These are phyloP conservation scores for Furcasterigmium sp. DNA, from an alignment of 2,329 filamentous ascomycete genomes.

Conservation along the genomic window DNA sequence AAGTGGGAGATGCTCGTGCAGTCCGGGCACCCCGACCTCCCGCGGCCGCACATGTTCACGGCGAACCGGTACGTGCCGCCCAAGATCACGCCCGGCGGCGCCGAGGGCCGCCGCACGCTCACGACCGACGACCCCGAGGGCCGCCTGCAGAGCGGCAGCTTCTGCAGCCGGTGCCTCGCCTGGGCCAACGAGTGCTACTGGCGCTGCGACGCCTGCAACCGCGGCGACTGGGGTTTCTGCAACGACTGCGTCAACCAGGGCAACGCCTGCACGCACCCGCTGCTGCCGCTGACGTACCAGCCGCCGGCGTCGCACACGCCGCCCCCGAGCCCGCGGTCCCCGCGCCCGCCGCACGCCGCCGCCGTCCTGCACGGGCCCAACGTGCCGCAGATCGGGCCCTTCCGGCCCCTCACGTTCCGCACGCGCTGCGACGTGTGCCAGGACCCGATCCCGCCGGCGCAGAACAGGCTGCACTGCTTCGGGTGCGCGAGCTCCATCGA, in stretches of 20 bases:
- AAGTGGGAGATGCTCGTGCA: conserved; percentile 55
- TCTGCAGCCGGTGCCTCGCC: conserved; percentile 71
- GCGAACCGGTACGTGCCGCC: conserved; percentile 52
- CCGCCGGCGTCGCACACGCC: conserved; percentile 27
- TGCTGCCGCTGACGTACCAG: conserved; percentile 70
- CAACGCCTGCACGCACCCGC: conserved; percentile 71
- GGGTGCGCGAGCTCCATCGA: conserved; percentile 54
- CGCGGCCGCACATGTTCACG: conserved; percentile 52
- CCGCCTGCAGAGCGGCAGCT: conserved; percentile 72
- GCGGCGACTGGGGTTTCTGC: conserved; percentile 94
- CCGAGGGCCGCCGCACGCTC: conserved; percentile 50
- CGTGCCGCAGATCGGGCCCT: conserved; percentile 44
- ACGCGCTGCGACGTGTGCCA: conserved; percentile 77
- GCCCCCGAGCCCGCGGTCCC: conserved; percentile 33
- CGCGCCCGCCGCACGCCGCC: conserved; percentile 38
- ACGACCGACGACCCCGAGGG: conserved; percentile 63
- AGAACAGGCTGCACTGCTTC: conserved; percentile 75
- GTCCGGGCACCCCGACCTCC: conserved; percentile 30
- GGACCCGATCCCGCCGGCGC: conserved; percentile 62
- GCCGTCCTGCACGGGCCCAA: conserved; percentile 42
- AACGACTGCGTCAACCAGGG: conserved; percentile 82
- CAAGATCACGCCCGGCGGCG: conserved; percentile 41
- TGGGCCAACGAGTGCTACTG: conserved; percentile 83
- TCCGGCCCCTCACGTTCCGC: conserved; percentile 65
- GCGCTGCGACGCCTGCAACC: conserved; percentile 82